Evolutionary conservation across 805 yeast genomes (phyloP), one percentile per base, ranked within the genome.

Genomic region (Saturnispora silvae): DNA sequence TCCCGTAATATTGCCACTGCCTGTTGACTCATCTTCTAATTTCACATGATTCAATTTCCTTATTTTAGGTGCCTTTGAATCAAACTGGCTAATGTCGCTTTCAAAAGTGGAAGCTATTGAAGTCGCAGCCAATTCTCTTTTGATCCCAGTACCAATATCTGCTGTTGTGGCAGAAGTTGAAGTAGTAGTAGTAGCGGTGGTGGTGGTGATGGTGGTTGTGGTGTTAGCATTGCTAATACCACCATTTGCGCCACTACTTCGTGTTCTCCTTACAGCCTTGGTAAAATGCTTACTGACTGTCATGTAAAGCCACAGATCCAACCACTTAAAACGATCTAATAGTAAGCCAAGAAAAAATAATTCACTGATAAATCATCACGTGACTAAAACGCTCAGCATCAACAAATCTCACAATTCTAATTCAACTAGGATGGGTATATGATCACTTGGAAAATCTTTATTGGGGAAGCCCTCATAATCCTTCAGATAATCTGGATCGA

Each of bases 361-460:
- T n/a, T n/a, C n/a, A n/a, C n/a, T n/a, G n/a, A n/a, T n/a, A n/a
- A n/a, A n/a, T n/a, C n/a, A n/a, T n/a, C n/a, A n/a, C n/a, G n/a
- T n/a, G n/a, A n/a, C n/a, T n/a, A n/a, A n/a, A n/a, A n/a, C n/a
- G n/a, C n/a, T n/a, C n/a, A n/a, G n/a, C n/a, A n/a, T n/a, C 28
- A 10, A 25, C 15, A 11, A n/a, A 11, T 6, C 6, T 25, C n/a
- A 13, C 15, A 51, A 29, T 30, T 51, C 53, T 32, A 54, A 45
- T 28, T 51, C 49, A 8, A 56, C 49, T 17, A 54, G 14, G 6
- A 56, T 54, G 2, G 60, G 59, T 6, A 54, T 42, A 37, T 56
- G 60, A 39, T 73, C 78, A 36, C 77, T 75, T 4, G 83, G 82
- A 44, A 70, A 76, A 15, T 67, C 67, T 29, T 52, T 57, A 43